Evolutionary conservation across 2,329 filamentous ascomycete species (phyloP).

Genomic region (Neopestalotiopsis sp.): DNA sequence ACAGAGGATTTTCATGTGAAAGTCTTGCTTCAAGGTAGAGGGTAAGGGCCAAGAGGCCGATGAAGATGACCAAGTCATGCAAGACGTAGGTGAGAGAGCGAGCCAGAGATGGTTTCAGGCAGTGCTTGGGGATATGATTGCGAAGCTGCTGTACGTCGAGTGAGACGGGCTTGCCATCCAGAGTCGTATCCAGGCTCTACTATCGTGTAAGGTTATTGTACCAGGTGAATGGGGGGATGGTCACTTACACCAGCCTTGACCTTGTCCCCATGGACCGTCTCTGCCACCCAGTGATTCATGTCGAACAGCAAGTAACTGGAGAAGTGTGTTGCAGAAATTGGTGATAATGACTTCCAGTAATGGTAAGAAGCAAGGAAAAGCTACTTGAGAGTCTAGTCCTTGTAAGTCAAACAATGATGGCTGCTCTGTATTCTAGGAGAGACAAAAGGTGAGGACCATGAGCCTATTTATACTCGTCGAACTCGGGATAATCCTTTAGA

Average conservation of each 20-base stretch:
- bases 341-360: no score
- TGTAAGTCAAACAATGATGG: no score
- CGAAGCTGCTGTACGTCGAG: slow-evolving; percentile 48
- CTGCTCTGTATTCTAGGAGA: no score
- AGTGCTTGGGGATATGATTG: slow-evolving; percentile 61
- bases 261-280: slow-evolving; percentile 23
- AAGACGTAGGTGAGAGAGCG: slow-evolving; percentile 58
- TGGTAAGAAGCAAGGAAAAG: no score
- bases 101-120: slow-evolving; percentile 58
- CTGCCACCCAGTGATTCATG: slow-evolving; percentile 21
- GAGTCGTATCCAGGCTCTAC: slow-evolving; percentile 21
- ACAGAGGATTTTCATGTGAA: slow-evolving; percentile 35
- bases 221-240: not conserved
- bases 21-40: slow-evolving; percentile 56
- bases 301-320: not conserved
- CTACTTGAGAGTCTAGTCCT: no score
- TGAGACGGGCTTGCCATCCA: slow-evolving; percentile 19
- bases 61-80: slow-evolving; percentile 56
- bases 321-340: not conserved
- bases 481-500: no score
- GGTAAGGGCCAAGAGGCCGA: slow-evolving; percentile 52
- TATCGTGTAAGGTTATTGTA: not conserved
- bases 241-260: slow-evolving; percentile 20
- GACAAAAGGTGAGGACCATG: no score
- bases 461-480: no score